Evolutionary conservation across 1,284 basidiomycete genomes (phyloP).

Genomic region (Anthracocystis walkeri): DNA sequence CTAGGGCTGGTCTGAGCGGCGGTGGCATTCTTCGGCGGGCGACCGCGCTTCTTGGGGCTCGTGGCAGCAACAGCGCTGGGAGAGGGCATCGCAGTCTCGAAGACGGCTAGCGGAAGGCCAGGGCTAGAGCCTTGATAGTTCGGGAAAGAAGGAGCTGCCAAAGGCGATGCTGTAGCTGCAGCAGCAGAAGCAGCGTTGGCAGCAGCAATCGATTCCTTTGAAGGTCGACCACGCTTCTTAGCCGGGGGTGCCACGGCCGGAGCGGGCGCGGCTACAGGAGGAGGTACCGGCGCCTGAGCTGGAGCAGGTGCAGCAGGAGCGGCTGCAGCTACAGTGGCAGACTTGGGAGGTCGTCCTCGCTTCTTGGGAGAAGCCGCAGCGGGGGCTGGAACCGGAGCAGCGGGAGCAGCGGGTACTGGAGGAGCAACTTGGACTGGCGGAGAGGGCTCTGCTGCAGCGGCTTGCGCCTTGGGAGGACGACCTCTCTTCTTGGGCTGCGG

Average conservation of each 20-base stretch:
- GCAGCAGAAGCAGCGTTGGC: conserved; percentile 15
- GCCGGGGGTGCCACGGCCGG: conserved; percentile 3
- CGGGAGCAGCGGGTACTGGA: conserved; percentile 10
- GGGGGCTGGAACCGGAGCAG: conserved; percentile 4
- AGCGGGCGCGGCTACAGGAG: neutral
- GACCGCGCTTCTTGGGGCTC: conserved; percentile 40
- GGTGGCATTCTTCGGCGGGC: conserved; percentile 28
- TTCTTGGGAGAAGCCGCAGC: conserved; percentile 29
- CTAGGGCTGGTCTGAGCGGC: conserved; percentile 2
- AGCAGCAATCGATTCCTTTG: conserved; percentile 27
- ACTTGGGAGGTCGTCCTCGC: conserved; percentile 36
- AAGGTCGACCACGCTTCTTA: conserved; percentile 44
- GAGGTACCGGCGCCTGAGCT: conserved; percentile 3
- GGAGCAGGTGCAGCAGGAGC: conserved; percentile 4
- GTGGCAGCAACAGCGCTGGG: neutral
- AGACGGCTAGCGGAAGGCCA: conserved; percentile 11
- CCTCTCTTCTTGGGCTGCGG: conserved; percentile 31
- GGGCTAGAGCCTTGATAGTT: neutral
- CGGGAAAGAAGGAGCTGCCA: neutral
- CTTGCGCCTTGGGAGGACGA: conserved; percentile 23
- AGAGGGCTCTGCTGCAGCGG: neutral
- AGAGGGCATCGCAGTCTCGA: neutral
- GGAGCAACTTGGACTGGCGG: neutral
- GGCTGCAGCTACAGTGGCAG: conserved; percentile 14
- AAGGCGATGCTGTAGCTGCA: conserved; percentile 7